Evolutionary conservation across 2,329 filamentous ascomycete species (phyloP), one percentile per base, ranked within the genome.

Genomic region (Elsinoe ampelina): DNA sequence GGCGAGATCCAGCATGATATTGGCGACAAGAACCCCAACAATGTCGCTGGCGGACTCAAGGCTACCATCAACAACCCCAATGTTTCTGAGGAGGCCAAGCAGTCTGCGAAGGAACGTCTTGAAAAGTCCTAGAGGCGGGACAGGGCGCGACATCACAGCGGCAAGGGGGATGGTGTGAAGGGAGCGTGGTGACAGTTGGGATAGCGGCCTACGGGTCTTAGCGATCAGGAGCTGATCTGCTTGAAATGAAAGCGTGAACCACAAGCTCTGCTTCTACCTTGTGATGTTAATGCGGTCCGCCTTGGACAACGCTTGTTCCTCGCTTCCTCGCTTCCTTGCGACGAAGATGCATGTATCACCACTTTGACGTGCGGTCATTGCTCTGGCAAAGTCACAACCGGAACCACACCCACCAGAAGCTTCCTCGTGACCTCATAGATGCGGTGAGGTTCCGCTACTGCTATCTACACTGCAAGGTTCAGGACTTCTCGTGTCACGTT

Each of bases 31-130:
- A 80, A 81, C 63, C 74, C 76, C n/a, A 70, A 71, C 62, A 80
- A 81, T 54, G 77, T 81, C 39, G 58, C 62, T 12, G 60, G 61
- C 17, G 62, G 63, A 22, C 59, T 65, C 20, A 67, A 71, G 55
- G 71, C 64, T 5, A 75, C 79, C 13, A 59, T 80, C 32, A 79
- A 78, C 54, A 82, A 82, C 65, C 78, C 78, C n/a, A 77, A 78
- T 2, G 75, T 77, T 3, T 79, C 78, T 0, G 74, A 79, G 0
- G 78, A 80, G 67, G 77, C 78, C 3, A 82, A 82, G 72, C 61
- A 79, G 64, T 73, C 71, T 5, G 79, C 77, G n/a, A 71, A 79
- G 71, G 72, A 80, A 64, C 72, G 75, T 39, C 72, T 81, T 13
- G 66, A 78, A 26, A 56, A 56, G 54, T 26, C 39, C 13, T 56